These are phyloP conservation scores for Cryphonectria radicalis DNA, from an alignment of 2,329 filamentous ascomycete species.

Conservation along the genomic window DNA sequence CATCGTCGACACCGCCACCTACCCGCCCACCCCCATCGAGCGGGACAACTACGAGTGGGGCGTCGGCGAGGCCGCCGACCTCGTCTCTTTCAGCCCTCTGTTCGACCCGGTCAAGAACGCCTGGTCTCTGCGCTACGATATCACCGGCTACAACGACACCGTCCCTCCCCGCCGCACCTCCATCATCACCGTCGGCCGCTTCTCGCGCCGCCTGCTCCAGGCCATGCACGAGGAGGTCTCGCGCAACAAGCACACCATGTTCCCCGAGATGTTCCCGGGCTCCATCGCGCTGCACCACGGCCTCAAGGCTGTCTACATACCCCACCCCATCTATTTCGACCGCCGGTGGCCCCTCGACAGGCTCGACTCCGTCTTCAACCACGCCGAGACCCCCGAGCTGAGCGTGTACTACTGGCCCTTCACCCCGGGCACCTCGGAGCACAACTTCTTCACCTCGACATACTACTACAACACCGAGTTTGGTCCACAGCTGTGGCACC, in stretches of 20 bases:
- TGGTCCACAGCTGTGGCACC: slow-evolving; percentile 63
- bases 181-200: slow-evolving; percentile 77
- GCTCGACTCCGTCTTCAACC: slow-evolving; percentile 63
- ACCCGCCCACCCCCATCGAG: slow-evolving; percentile 56
- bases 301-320: slow-evolving; percentile 76
- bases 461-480: slow-evolving; percentile 65
- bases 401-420: slow-evolving; percentile 50
- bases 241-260: slow-evolving; percentile 72
- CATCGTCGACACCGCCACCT: slow-evolving; percentile 66
- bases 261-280: slow-evolving; percentile 79
- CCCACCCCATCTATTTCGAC: slow-evolving; percentile 80
- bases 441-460: slow-evolving; percentile 59
- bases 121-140: slow-evolving; percentile 72
- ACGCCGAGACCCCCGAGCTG: slow-evolving; percentile 57
- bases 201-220: slow-evolving; percentile 74
- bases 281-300: slow-evolving; percentile 76
- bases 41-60: slow-evolving; percentile 76
- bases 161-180: slow-evolving; percentile 73
- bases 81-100: slow-evolving; percentile 75
- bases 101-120: slow-evolving; percentile 74
- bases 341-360: slow-evolving; percentile 66
- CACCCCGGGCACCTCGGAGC: slow-evolving; percentile 52
- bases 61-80: slow-evolving; percentile 74
- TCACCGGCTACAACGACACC: slow-evolving; percentile 66
- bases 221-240: slow-evolving; percentile 80